Conservation (phyloP, 2,329 filamentous ascomycete species). For the Talaromyces islandicus region DNA sequence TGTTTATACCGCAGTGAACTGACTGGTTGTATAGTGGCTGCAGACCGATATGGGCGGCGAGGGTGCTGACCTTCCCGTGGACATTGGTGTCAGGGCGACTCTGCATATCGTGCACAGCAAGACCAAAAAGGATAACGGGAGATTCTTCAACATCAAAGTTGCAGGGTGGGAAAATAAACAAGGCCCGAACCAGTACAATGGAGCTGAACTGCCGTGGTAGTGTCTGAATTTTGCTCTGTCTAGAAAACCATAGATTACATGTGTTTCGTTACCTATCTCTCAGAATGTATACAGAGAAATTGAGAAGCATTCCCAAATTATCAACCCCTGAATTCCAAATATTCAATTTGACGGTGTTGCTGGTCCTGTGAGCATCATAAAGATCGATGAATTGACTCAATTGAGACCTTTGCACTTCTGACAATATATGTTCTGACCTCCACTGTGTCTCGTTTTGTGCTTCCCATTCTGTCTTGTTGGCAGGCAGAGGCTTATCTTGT, state of each 20-base stretch:
- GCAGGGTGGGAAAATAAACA: constrained; percentile 23
- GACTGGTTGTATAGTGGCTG: constrained; percentile 30
- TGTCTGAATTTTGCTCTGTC: background rate
- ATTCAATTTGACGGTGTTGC: background rate
- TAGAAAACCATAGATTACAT: background rate
- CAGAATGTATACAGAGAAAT: constrained; percentile 5
- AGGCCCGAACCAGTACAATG: constrained; percentile 27
- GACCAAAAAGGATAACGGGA: constrained; percentile 36
- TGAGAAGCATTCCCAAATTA: constrained; percentile 8
- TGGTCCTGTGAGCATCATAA: background rate
- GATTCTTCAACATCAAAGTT: constrained; percentile 38
- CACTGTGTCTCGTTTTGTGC: constrained; percentile 8
- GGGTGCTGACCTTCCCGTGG: constrained; percentile 32
- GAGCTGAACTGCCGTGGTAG: constrained; percentile 18
- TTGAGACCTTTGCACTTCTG: background rate
- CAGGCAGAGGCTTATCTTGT: constrained; percentile 2
- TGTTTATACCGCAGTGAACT: background rate
- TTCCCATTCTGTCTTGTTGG: constrained; percentile 9
- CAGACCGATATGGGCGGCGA: constrained; percentile 36
- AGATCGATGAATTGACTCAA: constrained; percentile 3
- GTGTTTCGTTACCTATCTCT: background rate
- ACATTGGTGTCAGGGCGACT: constrained; percentile 27
- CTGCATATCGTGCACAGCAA: constrained; percentile 40
- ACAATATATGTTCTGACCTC: constrained; percentile 3
- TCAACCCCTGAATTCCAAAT: constrained; percentile 8